These are phyloP conservation scores for Russula sp. DNA, from an alignment of 768 basidiomycete species.

Conservation along the genomic window DNA sequence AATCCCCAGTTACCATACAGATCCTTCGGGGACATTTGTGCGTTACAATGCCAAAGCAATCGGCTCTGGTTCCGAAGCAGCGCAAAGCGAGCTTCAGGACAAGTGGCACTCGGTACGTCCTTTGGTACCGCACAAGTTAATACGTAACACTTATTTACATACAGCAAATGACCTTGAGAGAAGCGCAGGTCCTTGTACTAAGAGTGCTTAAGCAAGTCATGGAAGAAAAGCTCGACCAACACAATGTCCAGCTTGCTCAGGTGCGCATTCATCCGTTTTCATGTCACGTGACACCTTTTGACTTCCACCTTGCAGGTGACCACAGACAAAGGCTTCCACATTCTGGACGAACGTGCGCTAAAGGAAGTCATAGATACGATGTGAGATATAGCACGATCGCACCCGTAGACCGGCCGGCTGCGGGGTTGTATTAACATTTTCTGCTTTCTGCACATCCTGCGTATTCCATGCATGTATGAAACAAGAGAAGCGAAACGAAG, in stretches of 20 bases:
- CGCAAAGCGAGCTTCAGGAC: conserved; percentile 94
- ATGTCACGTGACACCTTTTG: neutral
- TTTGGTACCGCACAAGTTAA: neutral
- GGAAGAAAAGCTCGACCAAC: conserved; percentile 99
- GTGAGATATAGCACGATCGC: conserved; percentile 37
- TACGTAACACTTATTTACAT: conserved; percentile 1
- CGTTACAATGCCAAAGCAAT: conserved; percentile 98
- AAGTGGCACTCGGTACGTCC: conserved; percentile 85
- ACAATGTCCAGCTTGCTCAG: conserved; percentile 97
- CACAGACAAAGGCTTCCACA: conserved; percentile 75
- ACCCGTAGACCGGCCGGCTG: neutral
- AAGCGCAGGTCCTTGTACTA: conserved; percentile 82
- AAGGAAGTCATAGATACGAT: conserved; percentile 83
- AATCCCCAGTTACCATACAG: conserved; percentile 79
- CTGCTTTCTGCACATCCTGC: neutral
- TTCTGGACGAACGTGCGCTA: conserved; percentile 72
- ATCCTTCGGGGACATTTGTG: conserved; percentile 96
- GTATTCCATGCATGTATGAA: neutral
- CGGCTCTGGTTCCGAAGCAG: conserved; percentile 95
- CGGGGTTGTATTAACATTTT: conserved; percentile 11
- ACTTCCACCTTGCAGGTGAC: conserved; percentile 58
- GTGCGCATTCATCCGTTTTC: conserved; percentile 34
- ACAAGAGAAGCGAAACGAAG: neutral
- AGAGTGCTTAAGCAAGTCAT: conserved; percentile 97
- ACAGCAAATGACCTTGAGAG: conserved; percentile 88